Evolutionary conservation across 176 grass and related monocot species (phyloP).

Genomic region (Raddia guianensis): DNA sequence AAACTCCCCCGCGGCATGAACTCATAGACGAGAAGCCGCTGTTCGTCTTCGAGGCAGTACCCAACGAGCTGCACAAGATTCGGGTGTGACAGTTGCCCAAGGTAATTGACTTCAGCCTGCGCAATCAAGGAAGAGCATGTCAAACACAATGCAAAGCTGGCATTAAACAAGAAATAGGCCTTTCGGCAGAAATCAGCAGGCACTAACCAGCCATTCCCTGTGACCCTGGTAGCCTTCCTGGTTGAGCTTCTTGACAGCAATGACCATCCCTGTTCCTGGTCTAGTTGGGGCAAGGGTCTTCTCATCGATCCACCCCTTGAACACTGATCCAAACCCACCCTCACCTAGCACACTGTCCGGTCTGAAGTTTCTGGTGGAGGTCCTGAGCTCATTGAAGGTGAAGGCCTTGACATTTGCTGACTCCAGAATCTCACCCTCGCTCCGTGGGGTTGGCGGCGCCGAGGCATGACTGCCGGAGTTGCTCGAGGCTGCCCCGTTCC

Average conservation of each 20-base stretch:
- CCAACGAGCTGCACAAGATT: conserved; percentile 78
- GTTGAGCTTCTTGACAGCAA: conserved; percentile 85
- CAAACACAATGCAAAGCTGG: background rate
- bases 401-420: conserved; percentile 70
- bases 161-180: background rate
- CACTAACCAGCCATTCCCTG: conserved; percentile 79
- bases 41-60: conserved; percentile 82
- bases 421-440: conserved; percentile 69
- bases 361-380: conserved; percentile 71
- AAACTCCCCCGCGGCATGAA: conserved; percentile 88
- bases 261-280: conserved; percentile 74
- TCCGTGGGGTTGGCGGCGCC: conserved; percentile 49
- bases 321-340: conserved; percentile 72
- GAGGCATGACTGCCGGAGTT: conserved; percentile 55
- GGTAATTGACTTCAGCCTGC: conserved; percentile 87
- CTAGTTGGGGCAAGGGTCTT: conserved; percentile 55
- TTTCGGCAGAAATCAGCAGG: background rate
- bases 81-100: conserved; percentile 66
- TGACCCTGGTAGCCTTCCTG: conserved; percentile 74
- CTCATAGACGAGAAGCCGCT: conserved; percentile 85
- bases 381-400: conserved; percentile 65
- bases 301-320: conserved; percentile 88
- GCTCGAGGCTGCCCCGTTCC: conserved; percentile 42
- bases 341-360: conserved; percentile 74
- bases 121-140: background rate